phyloP scores from a whole-genome alignment of 1,139 yeast genomes.

The Pichia sp. region DNA sequence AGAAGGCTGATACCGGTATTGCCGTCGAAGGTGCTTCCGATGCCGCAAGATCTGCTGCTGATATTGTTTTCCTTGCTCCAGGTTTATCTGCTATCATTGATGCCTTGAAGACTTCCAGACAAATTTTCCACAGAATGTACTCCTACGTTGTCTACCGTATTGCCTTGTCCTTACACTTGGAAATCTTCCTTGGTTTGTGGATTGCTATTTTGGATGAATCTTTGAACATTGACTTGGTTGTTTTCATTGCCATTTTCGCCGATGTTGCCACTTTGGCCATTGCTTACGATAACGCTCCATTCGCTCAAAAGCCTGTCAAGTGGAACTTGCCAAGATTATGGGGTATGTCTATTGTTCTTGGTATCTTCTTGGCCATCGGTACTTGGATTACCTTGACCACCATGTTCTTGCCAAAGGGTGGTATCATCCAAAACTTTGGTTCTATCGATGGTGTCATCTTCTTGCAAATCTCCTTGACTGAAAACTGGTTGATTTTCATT shows the following conservation, averaged over 20 bases:
- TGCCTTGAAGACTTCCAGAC: slow-evolving; percentile 91
- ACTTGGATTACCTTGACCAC: slow-evolving; percentile 91
- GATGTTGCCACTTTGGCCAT: slow-evolving; percentile 93
- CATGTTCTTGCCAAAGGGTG: slow-evolving; percentile 82
- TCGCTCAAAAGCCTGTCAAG: slow-evolving; percentile 93
- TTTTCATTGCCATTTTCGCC: slow-evolving; percentile 92
- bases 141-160: slow-evolving; percentile 95
- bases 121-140: slow-evolving; percentile 98
- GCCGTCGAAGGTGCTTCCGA: slow-evolving; percentile 97
- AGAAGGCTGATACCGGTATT: slow-evolving; percentile 96
- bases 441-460: slow-evolving; percentile 85
- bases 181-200: slow-evolving; percentile 89
- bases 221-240: slow-evolving; percentile 80
- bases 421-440: slow-evolving; percentile 94
- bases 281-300: slow-evolving; percentile 98
- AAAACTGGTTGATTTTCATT: slow-evolving; percentile 93
- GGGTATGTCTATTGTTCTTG: slow-evolving; percentile 90
- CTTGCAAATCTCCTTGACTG: slow-evolving; percentile 89
- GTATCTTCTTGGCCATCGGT: slow-evolving; percentile 79
- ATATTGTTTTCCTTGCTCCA: slow-evolving; percentile 93
- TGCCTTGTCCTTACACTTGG: slow-evolving; percentile 89
- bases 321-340: slow-evolving; percentile 98
- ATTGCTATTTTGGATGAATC: slow-evolving; percentile 86
- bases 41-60: slow-evolving; percentile 96
- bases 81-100: slow-evolving; percentile 94